Conservation (phyloP, 1,139 yeast genomes). For the Saccharomyces pastorianus region DNA sequence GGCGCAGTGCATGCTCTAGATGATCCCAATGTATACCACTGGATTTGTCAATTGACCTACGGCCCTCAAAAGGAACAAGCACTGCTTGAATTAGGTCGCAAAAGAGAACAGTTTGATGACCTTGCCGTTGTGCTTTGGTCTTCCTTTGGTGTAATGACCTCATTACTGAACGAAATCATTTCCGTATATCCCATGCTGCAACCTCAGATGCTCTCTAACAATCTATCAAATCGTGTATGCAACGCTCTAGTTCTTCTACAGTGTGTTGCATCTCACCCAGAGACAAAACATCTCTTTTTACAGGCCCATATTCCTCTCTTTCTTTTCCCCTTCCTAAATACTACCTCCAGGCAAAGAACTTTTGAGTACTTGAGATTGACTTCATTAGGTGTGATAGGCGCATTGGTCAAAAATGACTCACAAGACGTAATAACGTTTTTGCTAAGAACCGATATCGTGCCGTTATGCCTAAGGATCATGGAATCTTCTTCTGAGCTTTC, state of each 20-base stretch:
- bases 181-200: slow-evolving; percentile 82
- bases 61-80: slow-evolving; percentile 93
- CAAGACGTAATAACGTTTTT: slow-evolving; percentile 89
- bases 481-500: slow-evolving; percentile 90
- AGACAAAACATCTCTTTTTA: slow-evolving; percentile 74
- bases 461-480: slow-evolving; percentile 88
- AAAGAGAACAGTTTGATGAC: slow-evolving; percentile 90
- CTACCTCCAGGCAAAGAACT: slow-evolving; percentile 84
- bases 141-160: slow-evolving; percentile 93
- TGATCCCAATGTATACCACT: slow-evolving; percentile 79
- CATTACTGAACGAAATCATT: slow-evolving; percentile 79
- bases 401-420: slow-evolving; percentile 89
- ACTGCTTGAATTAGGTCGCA: slow-evolving; percentile 80
- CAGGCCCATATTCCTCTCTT: slow-evolving; percentile 89
- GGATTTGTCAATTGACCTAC: slow-evolving; percentile 83
- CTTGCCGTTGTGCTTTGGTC: slow-evolving; percentile 91
- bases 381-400: slow-evolving; percentile 93
- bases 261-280: slow-evolving; percentile 93
- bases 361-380: slow-evolving; percentile 90
- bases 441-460: slow-evolving; percentile 89
- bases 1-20: slow-evolving; percentile 49
- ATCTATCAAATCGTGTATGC: slow-evolving; percentile 89
- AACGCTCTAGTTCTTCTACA: slow-evolving; percentile 90
- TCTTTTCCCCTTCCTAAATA: slow-evolving; percentile 85
- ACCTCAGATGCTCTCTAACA: slow-evolving; percentile 79